Base-by-base conservation (phyloP, 257 asterid genomes). In the Solanum chaucha region DNA sequence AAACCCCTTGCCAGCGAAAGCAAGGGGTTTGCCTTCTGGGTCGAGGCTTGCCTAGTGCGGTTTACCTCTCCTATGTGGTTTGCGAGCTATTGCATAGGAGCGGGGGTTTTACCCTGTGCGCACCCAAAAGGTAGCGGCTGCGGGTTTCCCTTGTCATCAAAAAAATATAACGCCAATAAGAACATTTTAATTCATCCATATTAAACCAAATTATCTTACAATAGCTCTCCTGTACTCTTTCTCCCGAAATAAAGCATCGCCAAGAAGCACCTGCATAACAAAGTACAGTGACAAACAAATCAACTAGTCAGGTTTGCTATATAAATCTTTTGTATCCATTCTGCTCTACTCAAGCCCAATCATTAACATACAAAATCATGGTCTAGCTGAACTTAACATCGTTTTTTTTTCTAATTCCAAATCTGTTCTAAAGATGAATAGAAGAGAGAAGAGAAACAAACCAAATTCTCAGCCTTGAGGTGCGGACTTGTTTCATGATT, bases 401-500 rank as follows among this genome's bases (percentile, higher is more conserved):
- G 10, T 73, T 36, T 35, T 17, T 6, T 24, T 12, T 70, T 68
- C 8, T 0, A 73, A 73, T 73, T 35, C 28, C 81, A 73, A 20
- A 20, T 36, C 13, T 73, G 19, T 36, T 22, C 10, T 73, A 22
- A 73, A 73, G 82, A 73, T 73, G 19, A 73, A 55, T 34, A 38
- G 32, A 8, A 22, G 40, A 82, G 74, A 55, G 61, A 85, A n/a
- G 44, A 86, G 82, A 88, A 67, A 86, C 90, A 4, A 82, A 96
- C 99, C 99, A 93, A 90, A 91, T 90, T 97, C 85, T 97, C 99
- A 9, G 99, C 98, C 91, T 91, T 96, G 82, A 95, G 91, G 86
- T 94, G 99, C 19, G 96, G 98, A 78, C 93, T 92, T 67, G 94
- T 90, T 86, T 97, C 99, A 55, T 93, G 86, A 92, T 92, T 95